phyloP scores from a whole-genome alignment of 75 land plant genomes.

The Selaginella tamariscina region DNA sequence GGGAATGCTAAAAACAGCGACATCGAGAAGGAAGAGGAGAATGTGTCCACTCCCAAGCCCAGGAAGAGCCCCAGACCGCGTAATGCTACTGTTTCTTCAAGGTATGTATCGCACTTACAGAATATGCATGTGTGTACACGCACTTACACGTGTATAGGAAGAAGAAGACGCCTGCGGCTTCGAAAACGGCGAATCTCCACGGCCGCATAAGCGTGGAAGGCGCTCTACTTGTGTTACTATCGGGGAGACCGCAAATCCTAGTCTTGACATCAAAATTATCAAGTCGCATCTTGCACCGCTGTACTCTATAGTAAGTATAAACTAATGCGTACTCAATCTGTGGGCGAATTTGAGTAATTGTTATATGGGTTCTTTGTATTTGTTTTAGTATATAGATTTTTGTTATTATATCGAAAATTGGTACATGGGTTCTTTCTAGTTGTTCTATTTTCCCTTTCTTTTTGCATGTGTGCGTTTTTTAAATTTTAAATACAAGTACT shows the following conservation, averaged over 20 bases:
- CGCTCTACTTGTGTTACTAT: too few relatives aligned
- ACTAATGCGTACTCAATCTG: too few relatives aligned
- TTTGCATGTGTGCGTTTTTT: neutral
- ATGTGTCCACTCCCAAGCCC: neutral
- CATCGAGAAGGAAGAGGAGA: neutral
- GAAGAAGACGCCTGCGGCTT: too few relatives aligned
- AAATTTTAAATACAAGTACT: too few relatives aligned
- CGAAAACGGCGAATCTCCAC: too few relatives aligned
- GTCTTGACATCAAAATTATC: too few relatives aligned
- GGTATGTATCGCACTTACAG: neutral
- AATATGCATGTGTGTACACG: neutral
- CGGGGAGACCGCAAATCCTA: too few relatives aligned
- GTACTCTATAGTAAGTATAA: too few relatives aligned
- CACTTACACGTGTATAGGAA: too few relatives aligned
- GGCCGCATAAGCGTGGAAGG: too few relatives aligned
- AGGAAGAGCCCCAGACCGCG: neutral
- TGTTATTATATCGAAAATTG: neutral
- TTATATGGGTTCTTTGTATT: neutral
- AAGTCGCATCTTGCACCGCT: too few relatives aligned
- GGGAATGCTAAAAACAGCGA: neutral
- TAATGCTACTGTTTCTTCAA: neutral
- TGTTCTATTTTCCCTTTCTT: neutral
- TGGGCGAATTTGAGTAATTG: neutral
- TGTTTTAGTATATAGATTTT: neutral
- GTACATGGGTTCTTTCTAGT: neutral